A percentile compares a stretch with the other conserved stretches of the same genome.
phyloP scores from a whole-genome alignment of 164 flowering plant species.

The Aristolochia californica region DNA sequence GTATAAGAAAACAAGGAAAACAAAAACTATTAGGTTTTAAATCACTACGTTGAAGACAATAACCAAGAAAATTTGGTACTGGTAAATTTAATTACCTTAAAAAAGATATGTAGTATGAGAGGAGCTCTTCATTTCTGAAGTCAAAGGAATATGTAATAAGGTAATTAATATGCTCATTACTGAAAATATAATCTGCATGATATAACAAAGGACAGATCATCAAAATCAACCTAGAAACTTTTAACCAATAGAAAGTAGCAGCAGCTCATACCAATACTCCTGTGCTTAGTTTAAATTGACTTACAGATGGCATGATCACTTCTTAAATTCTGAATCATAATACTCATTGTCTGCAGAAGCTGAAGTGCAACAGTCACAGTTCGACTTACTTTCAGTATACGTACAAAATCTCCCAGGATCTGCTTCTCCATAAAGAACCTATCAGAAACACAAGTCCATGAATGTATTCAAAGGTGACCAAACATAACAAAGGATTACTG shows the following conservation, averaged over 20 bases:
- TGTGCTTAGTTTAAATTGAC: too few species aligned
- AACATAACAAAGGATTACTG: not conserved
- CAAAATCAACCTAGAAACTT: slow-evolving; percentile 1
- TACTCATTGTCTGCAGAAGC: slow-evolving; percentile 90
- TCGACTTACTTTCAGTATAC: slow-evolving; percentile 61
- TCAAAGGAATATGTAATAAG: slow-evolving; percentile 87
- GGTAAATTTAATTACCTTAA: slow-evolving; percentile 47
- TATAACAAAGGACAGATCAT: slow-evolving; percentile 7
- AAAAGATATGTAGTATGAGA: slow-evolving; percentile 91
- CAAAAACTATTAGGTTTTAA: not conserved
- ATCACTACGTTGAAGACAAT: not conserved
- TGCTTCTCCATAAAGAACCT: slow-evolving; percentile 99
- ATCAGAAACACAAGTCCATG: slow-evolving; percentile 9
- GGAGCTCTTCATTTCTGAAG: slow-evolving; percentile 86
- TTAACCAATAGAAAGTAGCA: not conserved
- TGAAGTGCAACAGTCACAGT: slow-evolving; percentile 64
- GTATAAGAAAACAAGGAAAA: not conserved
- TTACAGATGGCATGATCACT: slow-evolving; percentile 94
- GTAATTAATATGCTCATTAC: slow-evolving; percentile 84
- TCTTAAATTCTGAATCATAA: slow-evolving; percentile 91
- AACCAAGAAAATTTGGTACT: not conserved
- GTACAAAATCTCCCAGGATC: slow-evolving; percentile 87
- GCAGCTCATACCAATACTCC: not conserved
- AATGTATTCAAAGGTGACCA: not conserved
- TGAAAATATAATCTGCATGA: slow-evolving; percentile 86